A percentile compares a stretch with the other conserved stretches of the same genome.
Evolutionary conservation across 441 rosid species (phyloP).

Genomic region (Croton laevigatus): DNA sequence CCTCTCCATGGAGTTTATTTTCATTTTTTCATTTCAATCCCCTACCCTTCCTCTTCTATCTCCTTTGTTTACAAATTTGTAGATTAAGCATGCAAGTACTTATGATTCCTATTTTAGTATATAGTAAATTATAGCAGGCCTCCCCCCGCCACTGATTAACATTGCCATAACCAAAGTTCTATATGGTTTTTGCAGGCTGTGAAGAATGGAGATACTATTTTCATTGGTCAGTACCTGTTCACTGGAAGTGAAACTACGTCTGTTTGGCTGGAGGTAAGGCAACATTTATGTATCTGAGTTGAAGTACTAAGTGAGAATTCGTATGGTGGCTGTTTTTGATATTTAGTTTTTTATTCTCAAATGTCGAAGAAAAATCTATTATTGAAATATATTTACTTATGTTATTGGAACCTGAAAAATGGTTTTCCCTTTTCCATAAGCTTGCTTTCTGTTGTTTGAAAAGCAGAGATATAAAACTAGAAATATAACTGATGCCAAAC

Average conservation of each 20-base stretch:
- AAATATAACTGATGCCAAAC: too few relatives aligned
- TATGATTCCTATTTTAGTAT: not conserved
- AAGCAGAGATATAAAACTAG: too few relatives aligned
- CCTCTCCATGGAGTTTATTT: not conserved
- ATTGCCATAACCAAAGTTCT: constrained; percentile 15
- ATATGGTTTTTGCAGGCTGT: constrained; percentile 44
- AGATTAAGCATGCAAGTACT: not conserved
- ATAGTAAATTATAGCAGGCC: not conserved
- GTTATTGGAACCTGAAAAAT: too few relatives aligned
- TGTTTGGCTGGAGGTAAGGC: constrained; percentile 59
- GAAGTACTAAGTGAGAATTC: not conserved
- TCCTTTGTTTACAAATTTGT: not conserved
- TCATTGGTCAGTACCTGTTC: constrained; percentile 60
- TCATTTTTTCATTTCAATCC: not conserved
- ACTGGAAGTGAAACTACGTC: constrained; percentile 65
- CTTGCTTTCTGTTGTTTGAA: too few relatives aligned
- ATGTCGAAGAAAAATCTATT: too few relatives aligned
- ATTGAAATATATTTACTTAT: too few relatives aligned
- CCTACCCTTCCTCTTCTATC: not conserved
- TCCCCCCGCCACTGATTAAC: not conserved
- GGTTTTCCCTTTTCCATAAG: too few relatives aligned
- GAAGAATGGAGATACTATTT: constrained; percentile 57
- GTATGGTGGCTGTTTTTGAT: too few relatives aligned
- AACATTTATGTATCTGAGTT: constrained; percentile 1
- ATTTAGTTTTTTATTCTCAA: too few relatives aligned